These are phyloP conservation scores for Thermothelomyces thermophilus DNA, from an alignment of 2,329 filamentous ascomycete genomes.

Conservation along the genomic window DNA sequence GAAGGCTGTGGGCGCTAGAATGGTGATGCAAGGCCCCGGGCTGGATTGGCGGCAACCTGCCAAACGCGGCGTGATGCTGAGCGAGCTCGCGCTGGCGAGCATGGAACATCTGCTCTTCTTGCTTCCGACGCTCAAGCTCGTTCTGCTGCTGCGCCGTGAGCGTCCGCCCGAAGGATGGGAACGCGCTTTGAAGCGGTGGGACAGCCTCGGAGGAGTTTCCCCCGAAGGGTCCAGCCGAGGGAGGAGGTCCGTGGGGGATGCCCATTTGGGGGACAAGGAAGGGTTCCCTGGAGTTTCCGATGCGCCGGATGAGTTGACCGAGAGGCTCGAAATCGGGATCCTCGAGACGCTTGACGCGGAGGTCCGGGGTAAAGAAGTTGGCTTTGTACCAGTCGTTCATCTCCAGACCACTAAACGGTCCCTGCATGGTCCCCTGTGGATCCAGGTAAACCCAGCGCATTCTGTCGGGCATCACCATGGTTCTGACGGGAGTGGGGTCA, in stretches of 20 bases:
- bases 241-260: slow-evolving; percentile 76
- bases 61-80: slow-evolving; percentile 63
- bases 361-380: slow-evolving; percentile 90
- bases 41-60: slow-evolving; percentile 60
- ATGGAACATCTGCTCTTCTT: slow-evolving; percentile 96
- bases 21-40: slow-evolving; percentile 69
- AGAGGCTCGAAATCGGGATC: slow-evolving; percentile 91
- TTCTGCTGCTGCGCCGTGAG: slow-evolving; percentile 97
- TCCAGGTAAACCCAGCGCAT: slow-evolving; percentile 99
- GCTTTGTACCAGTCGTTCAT: slow-evolving; percentile 99
- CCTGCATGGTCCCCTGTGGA: slow-evolving; percentile 84
- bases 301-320: slow-evolving; percentile 87
- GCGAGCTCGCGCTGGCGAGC: slow-evolving; percentile 92
- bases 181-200: slow-evolving; percentile 85
- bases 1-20: slow-evolving; percentile 88
- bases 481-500: slow-evolving; percentile 59
- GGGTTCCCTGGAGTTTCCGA: slow-evolving; percentile 94
- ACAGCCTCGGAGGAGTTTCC: slow-evolving; percentile 54
- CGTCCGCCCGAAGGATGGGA: slow-evolving; percentile 94
- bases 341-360: slow-evolving; percentile 91
- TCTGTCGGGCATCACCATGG: slow-evolving; percentile 98
- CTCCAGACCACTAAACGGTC: slow-evolving; percentile 90
- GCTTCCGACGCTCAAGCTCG: slow-evolving; percentile 89
- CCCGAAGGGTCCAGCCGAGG: slow-evolving; percentile 43
- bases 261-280: slow-evolving; percentile 97